Evolutionary conservation across 805 yeast genomes (phyloP), one percentile per base, ranked within the genome.

Genomic region (Myxozyma mucilagina): DNA sequence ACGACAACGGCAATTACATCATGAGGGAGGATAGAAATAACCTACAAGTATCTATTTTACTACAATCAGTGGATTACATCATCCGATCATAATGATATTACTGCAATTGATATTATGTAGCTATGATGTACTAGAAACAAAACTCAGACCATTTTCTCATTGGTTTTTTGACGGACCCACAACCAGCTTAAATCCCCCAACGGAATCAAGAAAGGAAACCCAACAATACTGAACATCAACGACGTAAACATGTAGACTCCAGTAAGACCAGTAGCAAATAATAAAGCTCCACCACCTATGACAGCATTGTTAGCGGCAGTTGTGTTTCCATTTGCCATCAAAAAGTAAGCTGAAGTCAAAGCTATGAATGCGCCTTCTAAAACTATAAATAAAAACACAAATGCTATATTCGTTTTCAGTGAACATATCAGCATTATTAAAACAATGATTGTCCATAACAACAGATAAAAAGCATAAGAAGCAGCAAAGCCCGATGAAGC

Each of bases 281-380:
- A 24, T 16, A 48, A 55, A 4, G 56, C 65, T 14, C 65, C 65
- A 24, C 63, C 65, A 18, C 65, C 65, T 34, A 39, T 54, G 53
- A 50, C 60, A n/a, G 56, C 34, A 2, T 44, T 31, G 4, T 18
- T n/a, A 13, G 51, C 64, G 13, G 36, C 34, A 1, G 11, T 34
- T 5, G 29, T 11, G n/a, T 43, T n/a, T 16, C 56, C 57, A 20
- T 35, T 39, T 1, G 59, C 56, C 3, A 39, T 14, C n/a, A 13
- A 2, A 35, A 61, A 61, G 53, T 54, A 61, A 36, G 51, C 64
- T 11, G 44, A 29, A 20, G 59, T 61, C 44, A 61, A 53, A n/a
- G 31, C 44, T 24, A 61, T 34, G 44, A 61, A 59, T 20, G 43
- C 42, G 18, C 47, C 18, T 24, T 53, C 58, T 38, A 61, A 53